Percentiles rank a stretch among this genome's conserved stretches.
phyloP scores from a whole-genome alignment of 2,329 filamentous ascomycete species.

The Venturia aucupariae region DNA sequence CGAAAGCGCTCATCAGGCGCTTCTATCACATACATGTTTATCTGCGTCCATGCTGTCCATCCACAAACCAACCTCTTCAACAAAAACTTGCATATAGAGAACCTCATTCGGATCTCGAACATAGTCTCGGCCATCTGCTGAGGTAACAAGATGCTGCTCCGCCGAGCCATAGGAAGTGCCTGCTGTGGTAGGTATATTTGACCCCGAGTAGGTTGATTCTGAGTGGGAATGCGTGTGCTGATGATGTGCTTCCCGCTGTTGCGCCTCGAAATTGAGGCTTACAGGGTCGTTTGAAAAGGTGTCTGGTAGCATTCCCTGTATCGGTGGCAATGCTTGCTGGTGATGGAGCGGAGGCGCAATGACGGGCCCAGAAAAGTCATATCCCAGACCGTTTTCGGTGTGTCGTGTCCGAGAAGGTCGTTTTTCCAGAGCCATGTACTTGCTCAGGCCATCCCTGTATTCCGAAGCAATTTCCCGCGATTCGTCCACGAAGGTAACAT shows the following conservation, averaged over 20 bases:
- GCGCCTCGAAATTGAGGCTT: conserved; percentile 31
- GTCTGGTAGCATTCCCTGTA: conserved; percentile 40
- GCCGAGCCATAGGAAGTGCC: conserved; percentile 26
- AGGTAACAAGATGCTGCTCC: conserved; percentile 21
- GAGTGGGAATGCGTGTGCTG: conserved; percentile 23
- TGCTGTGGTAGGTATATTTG: conserved; percentile 20
- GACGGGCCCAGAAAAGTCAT: conserved; percentile 12
- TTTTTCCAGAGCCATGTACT: conserved; percentile 52
- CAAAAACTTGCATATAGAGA: conserved; percentile 84
- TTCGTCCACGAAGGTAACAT: conserved; percentile 74
- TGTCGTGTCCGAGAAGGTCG: conserved; percentile 16
- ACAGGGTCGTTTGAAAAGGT: conserved; percentile 37
- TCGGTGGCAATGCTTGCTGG: conserved; percentile 42
- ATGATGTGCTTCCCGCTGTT: conserved; percentile 23
- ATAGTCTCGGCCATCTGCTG: conserved; percentile 5
- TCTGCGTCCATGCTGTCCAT: conserved; percentile 85
- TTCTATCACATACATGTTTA: conserved; percentile 51
- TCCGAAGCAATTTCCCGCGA: conserved; percentile 84
- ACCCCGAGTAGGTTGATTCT: conserved; percentile 22
- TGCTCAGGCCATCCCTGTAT: conserved; percentile 68
- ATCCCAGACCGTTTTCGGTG: neutral
- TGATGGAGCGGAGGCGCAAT: conserved; percentile 26
- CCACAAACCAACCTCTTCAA: conserved; percentile 83
- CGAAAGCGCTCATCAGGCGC: conserved; percentile 13
- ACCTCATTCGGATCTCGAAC: conserved; percentile 56